Conservation (phyloP, 371 early-diverging fungal species). For the Lichtheimia hyalospora region DNA sequence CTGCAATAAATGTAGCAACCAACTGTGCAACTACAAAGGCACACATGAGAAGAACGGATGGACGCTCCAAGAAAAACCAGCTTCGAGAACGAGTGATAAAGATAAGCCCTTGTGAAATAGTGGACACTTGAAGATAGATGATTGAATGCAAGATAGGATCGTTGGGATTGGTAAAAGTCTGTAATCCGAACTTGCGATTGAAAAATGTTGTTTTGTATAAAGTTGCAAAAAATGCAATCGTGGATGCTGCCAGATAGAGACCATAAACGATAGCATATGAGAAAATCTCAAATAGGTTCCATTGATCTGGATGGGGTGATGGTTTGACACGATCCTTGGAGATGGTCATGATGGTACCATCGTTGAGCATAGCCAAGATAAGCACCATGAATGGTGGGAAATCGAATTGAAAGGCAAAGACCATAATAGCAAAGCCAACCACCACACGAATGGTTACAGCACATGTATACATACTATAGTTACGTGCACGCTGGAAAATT, state of each 20-base stretch:
- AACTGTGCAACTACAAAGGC: slow-evolving; percentile 58
- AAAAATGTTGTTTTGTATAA: slow-evolving; percentile 49
- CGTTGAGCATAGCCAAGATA: slow-evolving; percentile 61
- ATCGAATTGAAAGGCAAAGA: slow-evolving; percentile 57
- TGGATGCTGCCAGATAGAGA: slow-evolving; percentile 56
- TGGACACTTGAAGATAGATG: slow-evolving; percentile 56
- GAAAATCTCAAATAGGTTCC: slow-evolving; percentile 62
- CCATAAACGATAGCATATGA: slow-evolving; percentile 56
- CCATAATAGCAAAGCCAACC: slow-evolving; percentile 57
- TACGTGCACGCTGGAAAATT: slow-evolving; percentile 74
- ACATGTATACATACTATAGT: slow-evolving; percentile 62
- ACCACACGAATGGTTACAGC: slow-evolving; percentile 66
- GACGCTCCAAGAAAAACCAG: slow-evolving; percentile 53
- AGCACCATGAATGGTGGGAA: slow-evolving; percentile 68
- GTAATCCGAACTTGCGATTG: slow-evolving; percentile 40
- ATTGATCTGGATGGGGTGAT: slow-evolving; percentile 56
- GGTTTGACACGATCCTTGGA: slow-evolving; percentile 60
- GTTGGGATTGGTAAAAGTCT: slow-evolving; percentile 34
- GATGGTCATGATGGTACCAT: slow-evolving; percentile 65
- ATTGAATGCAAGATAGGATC: slow-evolving; percentile 47
- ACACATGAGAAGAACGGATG: slow-evolving; percentile 42
- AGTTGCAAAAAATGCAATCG: slow-evolving; percentile 52
- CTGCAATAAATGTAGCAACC: slow-evolving; percentile 54
- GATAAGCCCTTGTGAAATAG: slow-evolving; percentile 55
- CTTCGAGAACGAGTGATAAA: slow-evolving; percentile 58